Conservation (phyloP, 176 grass and related monocot species). For the Oryza australiensis region DNA sequence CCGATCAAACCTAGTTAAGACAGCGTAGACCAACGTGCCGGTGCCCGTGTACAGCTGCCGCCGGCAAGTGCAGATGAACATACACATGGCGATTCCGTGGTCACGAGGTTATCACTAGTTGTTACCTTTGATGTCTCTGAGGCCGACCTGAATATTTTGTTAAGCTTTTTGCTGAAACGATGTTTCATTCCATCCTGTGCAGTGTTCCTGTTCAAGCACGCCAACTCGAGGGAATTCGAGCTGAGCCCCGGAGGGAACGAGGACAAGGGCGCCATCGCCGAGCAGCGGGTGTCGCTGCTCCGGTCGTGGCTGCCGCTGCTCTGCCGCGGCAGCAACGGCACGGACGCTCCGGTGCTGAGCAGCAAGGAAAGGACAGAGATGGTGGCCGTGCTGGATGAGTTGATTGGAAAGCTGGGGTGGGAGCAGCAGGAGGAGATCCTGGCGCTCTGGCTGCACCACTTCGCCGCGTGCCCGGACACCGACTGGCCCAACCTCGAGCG, state of each 20-base stretch:
- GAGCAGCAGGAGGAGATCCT: conserved; percentile 73
- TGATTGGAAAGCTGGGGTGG: conserved; percentile 69
- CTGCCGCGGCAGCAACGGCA: conserved; percentile 67
- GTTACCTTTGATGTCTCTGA: background rate
- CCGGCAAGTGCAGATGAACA: background rate
- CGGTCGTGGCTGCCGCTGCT: conserved; percentile 78
- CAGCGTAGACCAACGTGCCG: background rate
- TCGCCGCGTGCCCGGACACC: conserved; percentile 55
- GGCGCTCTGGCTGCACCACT: conserved; percentile 85
- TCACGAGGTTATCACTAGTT: background rate
- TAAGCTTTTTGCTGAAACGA: background rate
- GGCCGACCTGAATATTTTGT: background rate
- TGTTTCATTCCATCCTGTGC: background rate
- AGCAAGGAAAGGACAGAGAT: conserved; percentile 70
- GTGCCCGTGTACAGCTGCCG: background rate
- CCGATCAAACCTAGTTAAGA: background rate
- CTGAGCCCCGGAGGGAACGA: conserved; percentile 10
- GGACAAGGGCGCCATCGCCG: conserved; percentile 16
- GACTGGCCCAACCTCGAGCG: conserved; percentile 89
- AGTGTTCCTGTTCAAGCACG: conserved; percentile 75
- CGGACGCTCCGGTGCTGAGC: conserved; percentile 62
- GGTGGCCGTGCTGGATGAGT: conserved; percentile 60
- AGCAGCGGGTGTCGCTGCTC: conserved; percentile 49
- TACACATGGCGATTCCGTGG: background rate
- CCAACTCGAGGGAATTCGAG: conserved; percentile 66